Conservation (phyloP, 208 protist genomes). For the Trypanosoma boissoni region DNA sequence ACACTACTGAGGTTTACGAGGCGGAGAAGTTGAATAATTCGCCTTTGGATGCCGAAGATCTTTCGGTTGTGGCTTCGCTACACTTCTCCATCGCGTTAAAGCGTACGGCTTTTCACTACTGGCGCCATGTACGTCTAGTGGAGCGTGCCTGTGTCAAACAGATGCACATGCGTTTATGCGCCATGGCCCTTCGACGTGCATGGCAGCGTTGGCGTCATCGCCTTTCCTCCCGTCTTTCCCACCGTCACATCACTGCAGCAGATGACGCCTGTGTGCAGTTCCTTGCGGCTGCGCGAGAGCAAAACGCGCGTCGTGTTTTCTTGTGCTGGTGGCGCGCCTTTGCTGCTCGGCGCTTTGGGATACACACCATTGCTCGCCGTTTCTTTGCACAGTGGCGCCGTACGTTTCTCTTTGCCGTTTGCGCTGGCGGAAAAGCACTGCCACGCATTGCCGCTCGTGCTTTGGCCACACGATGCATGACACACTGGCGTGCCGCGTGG, state of each 20-base stretch:
- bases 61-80: neutral
- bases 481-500: conserved; percentile 7
- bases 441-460: conserved; percentile 6
- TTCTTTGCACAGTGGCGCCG: conserved; percentile 16
- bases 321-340: conserved; percentile 15
- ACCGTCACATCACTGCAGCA: too few relatives aligned
- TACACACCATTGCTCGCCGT: conserved; percentile 5
- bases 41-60: too few relatives aligned
- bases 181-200: too few relatives aligned
- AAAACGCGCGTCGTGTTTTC: neutral
- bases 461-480: neutral
- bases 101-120: conserved; percentile 17
- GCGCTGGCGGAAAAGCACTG: neutral
- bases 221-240: too few relatives aligned
- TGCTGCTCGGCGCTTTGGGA: conserved; percentile 12
- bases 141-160: conserved; percentile 26
- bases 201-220: too few relatives aligned
- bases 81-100: neutral
- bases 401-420: conserved; percentile 14
- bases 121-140: conserved; percentile 37
- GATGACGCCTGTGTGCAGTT: too few relatives aligned
- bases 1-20: too few relatives aligned
- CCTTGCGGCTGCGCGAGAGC: neutral
- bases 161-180: too few relatives aligned
- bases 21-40: too few relatives aligned